Conservation (phyloP, 2,329 filamentous ascomycete genomes). For the Clarireedia sp. region DNA sequence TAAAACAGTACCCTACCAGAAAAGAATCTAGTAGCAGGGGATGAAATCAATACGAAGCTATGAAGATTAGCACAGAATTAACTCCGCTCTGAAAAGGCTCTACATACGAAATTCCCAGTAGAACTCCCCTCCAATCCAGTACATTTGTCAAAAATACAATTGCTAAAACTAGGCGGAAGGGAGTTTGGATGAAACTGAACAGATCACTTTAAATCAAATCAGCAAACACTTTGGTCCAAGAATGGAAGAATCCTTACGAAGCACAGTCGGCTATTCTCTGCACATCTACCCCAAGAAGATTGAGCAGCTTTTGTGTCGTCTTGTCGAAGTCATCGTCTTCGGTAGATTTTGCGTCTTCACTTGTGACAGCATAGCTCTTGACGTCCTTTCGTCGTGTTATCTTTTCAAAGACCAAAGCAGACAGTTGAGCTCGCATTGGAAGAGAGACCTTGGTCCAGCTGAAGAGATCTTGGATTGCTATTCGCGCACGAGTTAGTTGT, state of each 20-base stretch:
- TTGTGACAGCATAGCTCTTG: slow-evolving; percentile 38
- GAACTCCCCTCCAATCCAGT: slow-evolving; percentile 61
- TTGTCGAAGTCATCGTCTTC: slow-evolving; percentile 45
- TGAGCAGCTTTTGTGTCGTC: slow-evolving; percentile 58
- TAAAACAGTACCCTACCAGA: slow-evolving; percentile 47
- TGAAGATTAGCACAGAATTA: too few species aligned
- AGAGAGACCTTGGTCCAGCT: slow-evolving; percentile 29
- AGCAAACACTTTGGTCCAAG: slow-evolving; percentile 39
- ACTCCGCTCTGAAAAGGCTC: not conserved
- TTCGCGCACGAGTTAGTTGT: slow-evolving; percentile 42
- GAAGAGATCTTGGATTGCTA: slow-evolving; percentile 52
- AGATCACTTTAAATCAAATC: slow-evolving; percentile 53
- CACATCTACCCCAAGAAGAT: slow-evolving; percentile 65
- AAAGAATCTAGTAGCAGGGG: slow-evolving; percentile 49
- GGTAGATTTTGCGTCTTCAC: slow-evolving; percentile 30
- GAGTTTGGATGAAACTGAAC: slow-evolving; percentile 41
- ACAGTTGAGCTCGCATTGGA: slow-evolving; percentile 60
- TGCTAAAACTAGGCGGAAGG: slow-evolving; percentile 40
- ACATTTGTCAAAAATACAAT: slow-evolving; percentile 55
- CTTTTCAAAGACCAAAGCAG: slow-evolving; percentile 66
- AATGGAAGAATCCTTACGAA: not conserved
- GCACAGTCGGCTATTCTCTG: slow-evolving; percentile 59
- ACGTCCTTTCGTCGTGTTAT: slow-evolving; percentile 66
- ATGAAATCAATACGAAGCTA: slow-evolving; percentile 49
- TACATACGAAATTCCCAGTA: slow-evolving; percentile 45